Base-by-base conservation (phyloP, 2,329 filamentous ascomycete genomes). In the Paecilomyces variotii region DNA sequence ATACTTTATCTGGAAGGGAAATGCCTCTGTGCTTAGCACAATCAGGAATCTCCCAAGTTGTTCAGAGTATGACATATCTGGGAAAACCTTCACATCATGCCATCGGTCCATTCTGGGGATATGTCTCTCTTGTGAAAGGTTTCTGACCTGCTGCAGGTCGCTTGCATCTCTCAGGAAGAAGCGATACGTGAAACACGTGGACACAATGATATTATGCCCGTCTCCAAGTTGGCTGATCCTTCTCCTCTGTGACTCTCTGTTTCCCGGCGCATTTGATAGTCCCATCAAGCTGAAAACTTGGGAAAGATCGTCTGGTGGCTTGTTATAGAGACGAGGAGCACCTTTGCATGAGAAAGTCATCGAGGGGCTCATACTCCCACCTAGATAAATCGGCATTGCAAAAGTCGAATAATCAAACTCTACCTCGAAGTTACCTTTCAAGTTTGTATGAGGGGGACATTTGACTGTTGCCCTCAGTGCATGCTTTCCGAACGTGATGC, bases 1-100 rank as follows among this genome's bases (percentile, higher is more conserved):
- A 64, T 85, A 88, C 4, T 83, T 75, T 0, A 86, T 66, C 0
- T 73, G 68, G 61, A 85, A 89, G 4, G 82, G 73, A 58, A 84
- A 64, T 1, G 62, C 70, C 6, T 58, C 34, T 6, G n/a, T 24
- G 2, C 49, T 24, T 4, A 62, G 35, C 1, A 12, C 6, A 24
- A 51, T 27, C 35, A 68, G n/a, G 45, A 62, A 64, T 3, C 2
- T 26, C 4, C 55, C 54, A 52, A 67, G 63, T 19, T 61, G 57
- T 24, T 30, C 53, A 10, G 58, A 59, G 32, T 63, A 64, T 6
- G 62, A 30, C 14, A 52, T 24, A 24, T 11, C 7, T 4, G 60
- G 60, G 32, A 9, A 26, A n/a, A 60, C 24, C 11, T 55, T 49
- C 27, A 49, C 54, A 27, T 67, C 66, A 32, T 57, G 55, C 66